phyloP scores from a whole-genome alignment of 148 eudicot genomes.

The Rhododendron vialii region DNA sequence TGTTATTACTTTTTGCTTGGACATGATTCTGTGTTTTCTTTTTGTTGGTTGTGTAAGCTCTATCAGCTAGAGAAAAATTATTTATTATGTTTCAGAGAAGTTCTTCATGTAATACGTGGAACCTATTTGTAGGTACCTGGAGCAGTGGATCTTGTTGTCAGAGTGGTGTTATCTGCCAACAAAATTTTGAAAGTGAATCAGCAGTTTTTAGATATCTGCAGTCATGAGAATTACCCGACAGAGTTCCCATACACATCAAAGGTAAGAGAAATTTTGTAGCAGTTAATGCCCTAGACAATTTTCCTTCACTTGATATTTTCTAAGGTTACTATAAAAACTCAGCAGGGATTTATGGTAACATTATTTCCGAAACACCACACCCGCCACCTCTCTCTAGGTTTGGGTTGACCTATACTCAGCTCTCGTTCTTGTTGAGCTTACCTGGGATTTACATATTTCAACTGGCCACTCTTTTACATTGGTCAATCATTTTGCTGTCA shows the following conservation, averaged over 20 bases:
- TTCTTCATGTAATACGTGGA: constrained; percentile 1
- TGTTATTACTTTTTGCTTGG: not conserved
- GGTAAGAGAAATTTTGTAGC: constrained; percentile 33
- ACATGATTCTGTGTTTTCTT: not conserved
- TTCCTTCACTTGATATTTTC: not conserved
- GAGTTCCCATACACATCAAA: constrained; percentile 80
- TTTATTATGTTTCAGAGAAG: not conserved
- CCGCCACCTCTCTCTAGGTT: not conserved
- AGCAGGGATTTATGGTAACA: not conserved
- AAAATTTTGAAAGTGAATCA: constrained; percentile 72
- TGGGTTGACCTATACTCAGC: not conserved
- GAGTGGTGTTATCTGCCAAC: constrained; percentile 77
- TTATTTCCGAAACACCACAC: not conserved
- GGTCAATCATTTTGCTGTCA: not conserved
- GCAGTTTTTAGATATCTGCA: constrained; percentile 68
- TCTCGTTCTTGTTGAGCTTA: not conserved
- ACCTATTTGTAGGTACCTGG: constrained; percentile 52
- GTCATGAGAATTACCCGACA: constrained; percentile 59
- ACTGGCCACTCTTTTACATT: not conserved
- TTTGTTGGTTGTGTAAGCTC: not conserved
- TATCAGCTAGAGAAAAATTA: not conserved
- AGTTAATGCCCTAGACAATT: not conserved
- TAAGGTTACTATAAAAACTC: not conserved
- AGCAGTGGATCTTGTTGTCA: constrained; percentile 60
- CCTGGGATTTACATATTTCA: not conserved